A percentile compares a stretch with the other conserved stretches of the same genome.
Evolutionary conservation across 192 early-diverging fungal genomes (phyloP).

Genomic region (Rhizoclosmatium sp.): DNA sequence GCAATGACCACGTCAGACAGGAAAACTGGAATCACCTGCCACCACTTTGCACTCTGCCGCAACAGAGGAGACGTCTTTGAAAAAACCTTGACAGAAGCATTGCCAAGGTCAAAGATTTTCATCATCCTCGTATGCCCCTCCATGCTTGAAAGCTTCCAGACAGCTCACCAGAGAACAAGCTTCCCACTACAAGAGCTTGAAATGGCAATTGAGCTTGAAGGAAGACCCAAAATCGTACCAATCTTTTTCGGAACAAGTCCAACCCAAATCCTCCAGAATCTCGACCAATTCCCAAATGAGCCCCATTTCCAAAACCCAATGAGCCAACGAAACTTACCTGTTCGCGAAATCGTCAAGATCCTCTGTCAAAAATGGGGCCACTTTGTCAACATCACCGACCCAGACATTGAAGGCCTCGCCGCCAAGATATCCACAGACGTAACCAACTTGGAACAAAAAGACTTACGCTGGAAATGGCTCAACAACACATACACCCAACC

Average conservation of each 20-base stretch:
- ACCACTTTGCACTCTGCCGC: neutral
- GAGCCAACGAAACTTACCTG: neutral
- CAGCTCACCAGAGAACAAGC: neutral
- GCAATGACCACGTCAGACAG: neutral
- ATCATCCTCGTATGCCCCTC: slow-evolving; percentile 4
- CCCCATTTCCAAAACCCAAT: neutral
- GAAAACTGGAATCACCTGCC: neutral
- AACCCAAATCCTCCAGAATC: neutral
- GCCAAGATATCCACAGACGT: slow-evolving; percentile 10
- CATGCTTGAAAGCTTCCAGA: slow-evolving; percentile 22
- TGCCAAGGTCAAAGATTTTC: slow-evolving; percentile 14
- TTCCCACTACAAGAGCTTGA: slow-evolving; percentile 7
- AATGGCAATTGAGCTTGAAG: slow-evolving; percentile 14
- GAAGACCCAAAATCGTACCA: slow-evolving; percentile 18
- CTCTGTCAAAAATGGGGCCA: neutral
- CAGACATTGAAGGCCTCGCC: slow-evolving; percentile 21
- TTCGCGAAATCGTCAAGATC: slow-evolving; percentile 2
- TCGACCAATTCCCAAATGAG: slow-evolving; percentile 11
- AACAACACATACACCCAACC: neutral
- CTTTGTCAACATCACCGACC: slow-evolving; percentile 3
- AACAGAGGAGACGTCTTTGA: neutral
- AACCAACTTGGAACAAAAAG: slow-evolving; percentile 1
- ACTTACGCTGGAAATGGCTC: slow-evolving; percentile 18
- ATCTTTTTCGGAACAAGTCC: slow-evolving; percentile 3
- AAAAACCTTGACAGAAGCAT: neutral